These are phyloP conservation scores for Amauroascus verrucosus DNA, from an alignment of 2,329 filamentous ascomycete genomes.

Conservation along the genomic window DNA sequence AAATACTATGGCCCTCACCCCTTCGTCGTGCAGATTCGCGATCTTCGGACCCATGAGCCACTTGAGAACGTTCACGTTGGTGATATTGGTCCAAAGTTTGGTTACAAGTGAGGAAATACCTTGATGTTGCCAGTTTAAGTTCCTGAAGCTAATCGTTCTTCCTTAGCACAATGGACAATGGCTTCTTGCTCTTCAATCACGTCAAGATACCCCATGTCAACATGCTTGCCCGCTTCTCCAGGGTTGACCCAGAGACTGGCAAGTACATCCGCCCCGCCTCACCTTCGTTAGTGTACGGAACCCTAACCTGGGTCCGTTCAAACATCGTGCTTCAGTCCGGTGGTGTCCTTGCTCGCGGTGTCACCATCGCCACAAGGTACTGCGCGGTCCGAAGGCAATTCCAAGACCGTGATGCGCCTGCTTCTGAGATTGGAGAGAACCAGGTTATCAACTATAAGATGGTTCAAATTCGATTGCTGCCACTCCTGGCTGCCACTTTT, in stretches of 20 bases:
- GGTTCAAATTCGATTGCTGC: constrained; percentile 64
- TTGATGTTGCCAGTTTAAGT: background rate
- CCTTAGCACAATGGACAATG: constrained; percentile 69
- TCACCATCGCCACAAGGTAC: constrained; percentile 68
- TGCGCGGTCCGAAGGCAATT: constrained; percentile 66
- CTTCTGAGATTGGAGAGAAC: constrained; percentile 52
- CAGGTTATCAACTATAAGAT: constrained; percentile 73
- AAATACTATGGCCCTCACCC: constrained; percentile 65
- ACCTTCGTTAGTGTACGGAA: constrained; percentile 61
- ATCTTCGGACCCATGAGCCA: constrained; percentile 58
- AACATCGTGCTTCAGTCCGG: constrained; percentile 66
- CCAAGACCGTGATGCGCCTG: constrained; percentile 58
- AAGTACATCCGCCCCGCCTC: constrained; percentile 58
- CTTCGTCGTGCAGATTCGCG: constrained; percentile 65
- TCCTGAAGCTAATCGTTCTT: background rate
- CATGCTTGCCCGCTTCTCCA: constrained; percentile 63
- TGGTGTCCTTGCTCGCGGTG: constrained; percentile 59
- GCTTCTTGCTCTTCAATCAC: constrained; percentile 66
- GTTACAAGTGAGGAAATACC: constrained; percentile 48
- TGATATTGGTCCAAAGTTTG: constrained; percentile 71
- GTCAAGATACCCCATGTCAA: constrained; percentile 63
- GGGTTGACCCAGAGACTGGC: constrained; percentile 56
- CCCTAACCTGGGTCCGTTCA: constrained; percentile 63
- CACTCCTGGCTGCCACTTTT: constrained; percentile 62
- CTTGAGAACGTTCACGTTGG: constrained; percentile 62